These are phyloP conservation scores for Mucor piriformis DNA, from an alignment of 371 early-diverging fungal genomes.

Conservation along the genomic window DNA sequence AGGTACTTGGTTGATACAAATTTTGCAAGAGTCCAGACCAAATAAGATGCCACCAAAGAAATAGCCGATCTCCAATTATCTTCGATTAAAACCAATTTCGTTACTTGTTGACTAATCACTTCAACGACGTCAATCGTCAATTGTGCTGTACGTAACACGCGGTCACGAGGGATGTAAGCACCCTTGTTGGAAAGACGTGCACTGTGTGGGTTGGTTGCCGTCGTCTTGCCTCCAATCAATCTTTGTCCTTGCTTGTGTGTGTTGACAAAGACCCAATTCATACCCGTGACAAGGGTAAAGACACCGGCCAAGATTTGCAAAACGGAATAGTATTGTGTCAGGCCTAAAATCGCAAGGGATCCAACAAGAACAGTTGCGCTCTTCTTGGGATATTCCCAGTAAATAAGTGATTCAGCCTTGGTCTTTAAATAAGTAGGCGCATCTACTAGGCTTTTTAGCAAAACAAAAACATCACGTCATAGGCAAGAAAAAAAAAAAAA, in stretches of 20 bases:
- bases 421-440: constrained; percentile 50
- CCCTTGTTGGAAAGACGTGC: constrained; percentile 34
- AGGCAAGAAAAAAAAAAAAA: neutral
- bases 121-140: constrained; percentile 52
- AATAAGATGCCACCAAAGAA: constrained; percentile 50
- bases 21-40: constrained; percentile 61
- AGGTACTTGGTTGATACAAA: constrained; percentile 60
- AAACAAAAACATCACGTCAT: neutral
- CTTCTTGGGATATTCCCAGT: constrained; percentile 58
- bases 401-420: constrained; percentile 49
- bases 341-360: constrained; percentile 41
- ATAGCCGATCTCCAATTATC: constrained; percentile 54
- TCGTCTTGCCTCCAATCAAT: constrained; percentile 42
- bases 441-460: constrained; percentile 25
- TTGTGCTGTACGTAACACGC: constrained; percentile 39
- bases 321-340: constrained; percentile 61
- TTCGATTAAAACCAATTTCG: constrained; percentile 56
- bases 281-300: constrained; percentile 53
- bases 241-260: constrained; percentile 48
- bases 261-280: constrained; percentile 59
- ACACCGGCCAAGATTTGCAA: constrained; percentile 54
- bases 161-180: constrained; percentile 43
- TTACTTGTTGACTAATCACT: constrained; percentile 47
- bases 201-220: constrained; percentile 52
- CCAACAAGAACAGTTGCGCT: constrained; percentile 39